A percentile compares a stretch with the other conserved stretches of the same genome.
Evolutionary conservation across 106 monocot genomes (phyloP).

Genomic region (Vanilla planifolia): DNA sequence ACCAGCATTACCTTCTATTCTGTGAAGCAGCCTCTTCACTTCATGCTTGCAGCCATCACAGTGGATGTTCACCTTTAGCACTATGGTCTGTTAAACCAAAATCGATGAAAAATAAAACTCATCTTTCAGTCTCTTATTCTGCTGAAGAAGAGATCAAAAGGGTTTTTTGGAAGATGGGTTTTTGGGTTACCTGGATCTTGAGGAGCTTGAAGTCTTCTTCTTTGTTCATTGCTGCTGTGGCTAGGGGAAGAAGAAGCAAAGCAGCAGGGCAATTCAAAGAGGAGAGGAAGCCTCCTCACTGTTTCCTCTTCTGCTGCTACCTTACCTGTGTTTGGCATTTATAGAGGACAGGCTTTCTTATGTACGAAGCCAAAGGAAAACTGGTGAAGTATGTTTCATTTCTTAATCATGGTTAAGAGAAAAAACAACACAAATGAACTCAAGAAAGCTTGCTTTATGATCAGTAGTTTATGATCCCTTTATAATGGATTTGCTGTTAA

Average conservation of each 20-base stretch:
- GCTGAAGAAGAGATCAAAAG: neutral
- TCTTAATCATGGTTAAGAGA: no score
- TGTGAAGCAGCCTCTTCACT: conserved; percentile 45
- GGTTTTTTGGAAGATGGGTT: neutral
- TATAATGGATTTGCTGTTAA: no score
- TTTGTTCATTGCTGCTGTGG: conserved; percentile 31
- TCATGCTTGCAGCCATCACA: conserved; percentile 45
- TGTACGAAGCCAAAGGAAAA: no score
- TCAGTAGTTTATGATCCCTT: no score
- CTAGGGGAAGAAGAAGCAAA: neutral
- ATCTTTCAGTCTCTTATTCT: neutral
- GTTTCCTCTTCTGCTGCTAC: no score
- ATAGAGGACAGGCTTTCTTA: no score
- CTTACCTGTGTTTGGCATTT: no score
- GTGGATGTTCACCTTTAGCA: conserved; percentile 43
- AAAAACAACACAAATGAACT: no score
- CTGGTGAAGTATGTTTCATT: no score
- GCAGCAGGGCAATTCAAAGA: neutral
- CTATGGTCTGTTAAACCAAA: conserved; percentile 27
- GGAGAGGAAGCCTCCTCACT: no score
- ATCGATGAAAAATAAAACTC: conserved; percentile 8
- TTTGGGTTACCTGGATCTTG: conserved; percentile 47
- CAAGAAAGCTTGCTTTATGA: no score
- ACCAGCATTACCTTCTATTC: conserved; percentile 57
- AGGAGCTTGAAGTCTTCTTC: conserved; percentile 62